These are phyloP conservation scores for Boletus barrowsii DNA, from an alignment of 768 basidiomycete genomes.

Conservation along the genomic window DNA sequence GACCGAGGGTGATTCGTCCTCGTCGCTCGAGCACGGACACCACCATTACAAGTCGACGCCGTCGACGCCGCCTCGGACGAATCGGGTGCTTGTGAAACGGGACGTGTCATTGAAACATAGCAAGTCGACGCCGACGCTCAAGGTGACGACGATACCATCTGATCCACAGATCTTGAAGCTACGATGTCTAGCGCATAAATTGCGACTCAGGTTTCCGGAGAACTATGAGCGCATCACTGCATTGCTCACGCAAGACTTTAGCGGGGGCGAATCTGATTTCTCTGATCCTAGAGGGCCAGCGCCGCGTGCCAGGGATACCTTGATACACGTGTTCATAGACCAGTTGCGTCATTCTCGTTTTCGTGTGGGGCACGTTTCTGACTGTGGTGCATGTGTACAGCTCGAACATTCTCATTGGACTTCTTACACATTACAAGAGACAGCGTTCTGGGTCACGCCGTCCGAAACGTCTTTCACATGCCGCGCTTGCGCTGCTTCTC, in stretches of 20 bases:
- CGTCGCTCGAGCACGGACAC: conserved; percentile 22
- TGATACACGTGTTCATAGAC: conserved; percentile 43
- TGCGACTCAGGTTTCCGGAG: conserved; percentile 55
- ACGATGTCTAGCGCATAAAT: conserved; percentile 52
- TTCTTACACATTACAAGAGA: conserved; percentile 66
- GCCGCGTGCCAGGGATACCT: conserved; percentile 29
- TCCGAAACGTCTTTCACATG: conserved; percentile 65
- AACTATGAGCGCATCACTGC: conserved; percentile 38
- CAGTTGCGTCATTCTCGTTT: conserved; percentile 35
- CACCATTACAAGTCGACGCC: conserved; percentile 25
- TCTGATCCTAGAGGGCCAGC: conserved; percentile 35
- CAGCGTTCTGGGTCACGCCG: conserved; percentile 39
- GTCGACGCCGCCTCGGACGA: conserved; percentile 31
- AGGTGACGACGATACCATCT: conserved; percentile 38
- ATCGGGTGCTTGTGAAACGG: conserved; percentile 21
- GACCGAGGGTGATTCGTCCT: conserved; percentile 27
- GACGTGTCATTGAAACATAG: conserved; percentile 35
- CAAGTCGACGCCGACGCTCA: conserved; percentile 47
- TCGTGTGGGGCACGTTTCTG: neutral
- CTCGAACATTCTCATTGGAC: conserved; percentile 85
- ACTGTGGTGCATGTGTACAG: conserved; percentile 36
- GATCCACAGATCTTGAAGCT: conserved; percentile 50
- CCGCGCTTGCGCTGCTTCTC: conserved; percentile 71
- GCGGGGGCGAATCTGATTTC: conserved; percentile 34
- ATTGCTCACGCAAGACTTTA: conserved; percentile 34